phyloP scores from a whole-genome alignment of 257 asterid genomes.

The Linderniella brevidens region DNA sequence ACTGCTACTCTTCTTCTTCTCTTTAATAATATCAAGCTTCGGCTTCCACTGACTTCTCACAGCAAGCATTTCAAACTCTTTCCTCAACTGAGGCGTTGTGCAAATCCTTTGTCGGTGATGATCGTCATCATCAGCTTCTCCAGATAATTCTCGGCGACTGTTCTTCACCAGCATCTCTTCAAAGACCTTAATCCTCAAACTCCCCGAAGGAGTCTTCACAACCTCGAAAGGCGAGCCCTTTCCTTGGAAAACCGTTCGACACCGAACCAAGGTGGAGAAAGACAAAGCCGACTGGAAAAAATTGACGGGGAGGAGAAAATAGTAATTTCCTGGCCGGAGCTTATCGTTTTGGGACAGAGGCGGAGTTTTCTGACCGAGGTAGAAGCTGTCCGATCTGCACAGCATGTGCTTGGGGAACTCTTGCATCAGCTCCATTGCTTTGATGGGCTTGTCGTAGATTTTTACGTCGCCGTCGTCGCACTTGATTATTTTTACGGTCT shows the following conservation, averaged over 20 bases:
- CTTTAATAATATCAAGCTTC: constrained; percentile 30
- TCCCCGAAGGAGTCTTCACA: constrained; percentile 27
- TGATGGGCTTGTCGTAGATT: constrained; percentile 23
- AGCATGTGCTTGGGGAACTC: constrained; percentile 40
- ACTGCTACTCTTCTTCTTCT: constrained; percentile 16
- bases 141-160: not conserved
- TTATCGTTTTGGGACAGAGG: constrained; percentile 24
- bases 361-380: constrained; percentile 31
- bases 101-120: constrained; percentile 10
- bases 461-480: constrained; percentile 19
- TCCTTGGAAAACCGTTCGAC: constrained; percentile 12
- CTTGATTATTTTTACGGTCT: constrained; percentile 13
- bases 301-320: constrained; percentile 35
- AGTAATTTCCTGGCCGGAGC: constrained; percentile 27
- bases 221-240: constrained; percentile 17
- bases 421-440: constrained; percentile 22
- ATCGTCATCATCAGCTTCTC: constrained; percentile 5
- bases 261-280: constrained; percentile 21
- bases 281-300: constrained; percentile 28
- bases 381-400: constrained; percentile 32
- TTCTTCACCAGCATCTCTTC: constrained; percentile 16
- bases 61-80: constrained; percentile 27
- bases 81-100: constrained; percentile 31
- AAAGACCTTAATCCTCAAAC: constrained; percentile 22
- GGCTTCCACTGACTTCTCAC: constrained; percentile 38